Evolutionary conservation across 2,329 filamentous ascomycete genomes (phyloP).

Genomic region (Septoria petroselini): DNA sequence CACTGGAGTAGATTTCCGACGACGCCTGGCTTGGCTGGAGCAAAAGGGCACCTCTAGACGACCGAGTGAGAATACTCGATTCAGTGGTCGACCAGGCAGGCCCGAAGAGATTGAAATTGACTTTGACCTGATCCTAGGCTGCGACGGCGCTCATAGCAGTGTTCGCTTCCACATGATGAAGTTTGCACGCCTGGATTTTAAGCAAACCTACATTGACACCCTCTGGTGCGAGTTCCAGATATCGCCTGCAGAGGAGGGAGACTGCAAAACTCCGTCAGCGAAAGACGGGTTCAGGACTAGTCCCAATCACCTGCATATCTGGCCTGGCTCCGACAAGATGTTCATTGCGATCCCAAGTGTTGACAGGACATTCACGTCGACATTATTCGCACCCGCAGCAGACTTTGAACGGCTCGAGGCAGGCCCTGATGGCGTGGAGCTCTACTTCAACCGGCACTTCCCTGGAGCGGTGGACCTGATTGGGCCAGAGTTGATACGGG

Average conservation of each 20-base stretch:
- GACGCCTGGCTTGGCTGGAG: slow-evolving; percentile 85
- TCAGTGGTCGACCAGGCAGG: slow-evolving; percentile 25
- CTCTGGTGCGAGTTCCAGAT: slow-evolving; percentile 97
- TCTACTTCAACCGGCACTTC: slow-evolving; percentile 80
- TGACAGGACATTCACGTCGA: slow-evolving; percentile 92
- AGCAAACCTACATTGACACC: slow-evolving; percentile 93
- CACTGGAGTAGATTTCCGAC: slow-evolving; percentile 79
- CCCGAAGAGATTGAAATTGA: slow-evolving; percentile 68
- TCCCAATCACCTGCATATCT: slow-evolving; percentile 93
- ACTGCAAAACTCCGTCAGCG: slow-evolving; percentile 32
- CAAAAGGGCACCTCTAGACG: slow-evolving; percentile 27
- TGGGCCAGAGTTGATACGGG: slow-evolving; percentile 61
- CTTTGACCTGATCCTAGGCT: slow-evolving; percentile 93
- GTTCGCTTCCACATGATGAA: slow-evolving; percentile 96
- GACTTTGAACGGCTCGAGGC: slow-evolving; percentile 68
- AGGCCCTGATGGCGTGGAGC: slow-evolving; percentile 57
- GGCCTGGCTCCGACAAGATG: slow-evolving; percentile 86
- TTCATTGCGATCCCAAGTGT: slow-evolving; percentile 93
- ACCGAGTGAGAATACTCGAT: slow-evolving; percentile 24
- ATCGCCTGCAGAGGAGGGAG: slow-evolving; percentile 45
- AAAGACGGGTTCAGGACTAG: slow-evolving; percentile 69
- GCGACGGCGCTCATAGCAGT: slow-evolving; percentile 91
- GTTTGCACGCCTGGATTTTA: slow-evolving; percentile 82
- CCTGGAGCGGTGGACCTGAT: slow-evolving; percentile 75
- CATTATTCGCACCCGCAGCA: slow-evolving; percentile 76